Percentiles rank a stretch among this genome's conserved stretches.
These are phyloP conservation scores for Pseudogymnoascus sp. DNA, from an alignment of 2,329 filamentous ascomycete species.

Conservation along the genomic window DNA sequence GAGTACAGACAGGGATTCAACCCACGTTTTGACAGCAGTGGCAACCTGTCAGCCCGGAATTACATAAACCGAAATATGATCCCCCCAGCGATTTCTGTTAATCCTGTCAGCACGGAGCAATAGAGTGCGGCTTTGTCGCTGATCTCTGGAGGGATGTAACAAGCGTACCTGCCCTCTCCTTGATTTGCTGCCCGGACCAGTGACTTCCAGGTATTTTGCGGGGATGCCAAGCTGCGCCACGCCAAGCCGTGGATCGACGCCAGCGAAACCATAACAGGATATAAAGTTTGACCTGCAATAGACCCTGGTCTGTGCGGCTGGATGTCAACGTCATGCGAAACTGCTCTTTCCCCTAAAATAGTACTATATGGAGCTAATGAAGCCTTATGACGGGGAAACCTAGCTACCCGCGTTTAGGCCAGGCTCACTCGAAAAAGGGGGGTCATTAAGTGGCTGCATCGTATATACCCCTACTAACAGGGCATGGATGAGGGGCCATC, in stretches of 20 bases:
- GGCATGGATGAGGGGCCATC: neutral
- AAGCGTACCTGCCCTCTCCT: neutral
- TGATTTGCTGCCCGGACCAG: neutral
- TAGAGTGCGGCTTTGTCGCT: neutral
- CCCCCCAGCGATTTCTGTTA: neutral
- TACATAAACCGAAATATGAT: neutral
- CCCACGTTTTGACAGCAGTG: neutral
- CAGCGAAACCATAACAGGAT: neutral
- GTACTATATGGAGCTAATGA: neutral
- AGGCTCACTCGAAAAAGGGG: neutral
- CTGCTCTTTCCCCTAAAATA: neutral
- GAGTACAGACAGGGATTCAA: neutral
- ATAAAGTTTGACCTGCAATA: neutral
- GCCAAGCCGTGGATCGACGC: neutral
- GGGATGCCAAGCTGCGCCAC: conserved; percentile 4
- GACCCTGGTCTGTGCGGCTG: neutral
- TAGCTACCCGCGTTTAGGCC: neutral
- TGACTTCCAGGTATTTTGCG: neutral
- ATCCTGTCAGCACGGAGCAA: conserved; percentile 1
- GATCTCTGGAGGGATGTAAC: neutral
- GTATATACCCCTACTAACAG: neutral
- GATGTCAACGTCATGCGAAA: neutral
- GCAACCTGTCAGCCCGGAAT: neutral
- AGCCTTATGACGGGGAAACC: neutral
- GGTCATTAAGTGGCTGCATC: neutral